These are phyloP conservation scores for Didymosphaeria variabile DNA, from an alignment of 2,329 filamentous ascomycete species.

Conservation along the genomic window DNA sequence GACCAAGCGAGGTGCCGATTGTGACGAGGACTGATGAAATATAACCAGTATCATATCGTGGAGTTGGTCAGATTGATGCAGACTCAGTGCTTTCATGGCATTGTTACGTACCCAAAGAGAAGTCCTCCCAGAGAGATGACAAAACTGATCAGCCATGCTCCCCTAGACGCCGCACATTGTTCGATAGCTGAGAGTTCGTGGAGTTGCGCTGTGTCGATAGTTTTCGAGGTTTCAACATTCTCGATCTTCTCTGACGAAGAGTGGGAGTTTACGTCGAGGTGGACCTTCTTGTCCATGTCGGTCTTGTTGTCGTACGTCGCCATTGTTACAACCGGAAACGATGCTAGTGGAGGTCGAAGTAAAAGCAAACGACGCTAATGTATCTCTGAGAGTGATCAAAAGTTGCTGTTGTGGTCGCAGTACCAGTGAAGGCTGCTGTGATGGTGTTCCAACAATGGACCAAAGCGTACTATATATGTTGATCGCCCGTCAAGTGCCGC, in stretches of 20 bases:
- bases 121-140: conserved; percentile 40
- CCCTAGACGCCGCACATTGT: conserved; percentile 37
- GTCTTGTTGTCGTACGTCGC: conserved; percentile 15
- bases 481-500: not conserved
- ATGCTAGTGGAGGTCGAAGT: not conserved
- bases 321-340: conserved; percentile 9
- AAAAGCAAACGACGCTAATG: not conserved
- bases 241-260: conserved; percentile 31
- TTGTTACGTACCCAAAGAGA: conserved; percentile 27
- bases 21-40: conserved; percentile 51
- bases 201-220: conserved; percentile 28
- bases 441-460: conserved; percentile 4
- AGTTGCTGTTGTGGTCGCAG: not conserved
- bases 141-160: conserved; percentile 40
- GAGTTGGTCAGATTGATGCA: no score
- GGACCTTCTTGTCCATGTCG: conserved; percentile 27
- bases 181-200: conserved; percentile 38
- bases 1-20: conserved; percentile 45
- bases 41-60: conserved; percentile 49
- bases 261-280: conserved; percentile 20
- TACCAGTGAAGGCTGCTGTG: conserved; percentile 14
- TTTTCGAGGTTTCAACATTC: conserved; percentile 26
- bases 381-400: not conserved
- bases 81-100: no score
- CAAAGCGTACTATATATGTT: conserved; percentile 16